Base-by-base conservation (phyloP, 2,329 filamentous ascomycete species). In the Talaromyces islandicus region DNA sequence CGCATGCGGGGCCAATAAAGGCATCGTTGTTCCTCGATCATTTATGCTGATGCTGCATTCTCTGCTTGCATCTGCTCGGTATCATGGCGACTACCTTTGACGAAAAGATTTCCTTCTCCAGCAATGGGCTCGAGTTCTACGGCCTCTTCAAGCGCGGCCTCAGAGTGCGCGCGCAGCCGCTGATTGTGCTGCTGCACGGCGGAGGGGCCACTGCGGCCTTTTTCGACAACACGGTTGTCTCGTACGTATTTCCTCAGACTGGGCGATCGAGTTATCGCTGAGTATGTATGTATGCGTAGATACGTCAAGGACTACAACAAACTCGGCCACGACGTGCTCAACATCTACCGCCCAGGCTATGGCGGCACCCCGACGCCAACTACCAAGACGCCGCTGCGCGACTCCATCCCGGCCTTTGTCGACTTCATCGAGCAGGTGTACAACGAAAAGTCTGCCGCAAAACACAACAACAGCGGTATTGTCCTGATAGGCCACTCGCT, bases 331-430 rank as follows among this genome's bases (percentile, higher is more conserved):
- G 53, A 65, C 43, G 63, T 64, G 12, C 58, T 66, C 29, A 66
- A 66, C 27, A 63, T 66, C 29, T 60, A 61, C 11, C 64, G 64
- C 25, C 61, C 63, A 2, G 63, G 63, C 2, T 66, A 66, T 41
- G 62, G 60, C 9, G 63, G 60, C 5, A 60, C 56, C 10, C 54
- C 62, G 5, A 43, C 50, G 24, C 64, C 64, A 11, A 55, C 56
- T 24, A 60, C 54, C 7, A 41, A 46, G 25, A 66, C 57, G 11
- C 64, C 64, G 10, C 21, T 66, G 19, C 52, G 27, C 12, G 62
- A 65, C 48, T 64, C 64, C 38, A 61, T 64, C 24, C 50, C 60
- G 2, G 56, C 54, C 2, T 59, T 66, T 55, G 60, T 60, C 41
- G 60, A 63, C n/a, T 59, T 60, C 46, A 65, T 66, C 25, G 57